These are phyloP conservation scores for Sclerospora graminicola DNA, from an alignment of 352 stramenopile species.

Conservation along the genomic window DNA sequence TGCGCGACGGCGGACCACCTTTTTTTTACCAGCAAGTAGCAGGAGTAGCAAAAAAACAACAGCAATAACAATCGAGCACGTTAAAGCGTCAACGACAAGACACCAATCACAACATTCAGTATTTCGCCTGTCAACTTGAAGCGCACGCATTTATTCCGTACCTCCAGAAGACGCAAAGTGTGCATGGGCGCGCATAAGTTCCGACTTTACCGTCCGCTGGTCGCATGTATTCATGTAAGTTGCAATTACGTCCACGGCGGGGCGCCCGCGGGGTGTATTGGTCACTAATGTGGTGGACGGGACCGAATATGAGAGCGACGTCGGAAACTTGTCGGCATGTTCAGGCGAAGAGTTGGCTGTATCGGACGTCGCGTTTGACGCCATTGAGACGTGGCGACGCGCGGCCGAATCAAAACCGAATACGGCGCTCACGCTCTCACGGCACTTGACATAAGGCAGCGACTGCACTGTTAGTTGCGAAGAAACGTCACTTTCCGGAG, in stretches of 20 bases:
- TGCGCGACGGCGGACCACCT: constrained; percentile 32
- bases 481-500: constrained; percentile 4
- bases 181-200: constrained; percentile 63
- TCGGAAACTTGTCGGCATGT: constrained; percentile 30
- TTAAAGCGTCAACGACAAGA: constrained; percentile 16
- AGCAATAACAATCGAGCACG: constrained; percentile 16
- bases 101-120: too few relatives aligned
- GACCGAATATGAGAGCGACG: constrained; percentile 66
- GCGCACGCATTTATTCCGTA: constrained; percentile 16
- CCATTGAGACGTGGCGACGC: constrained; percentile 35
- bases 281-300: constrained; percentile 40
- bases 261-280: constrained; percentile 56
- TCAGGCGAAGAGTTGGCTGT: constrained; percentile 23
- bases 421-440: constrained; percentile 39
- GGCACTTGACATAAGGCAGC: constrained; percentile 60
- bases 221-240: constrained; percentile 87
- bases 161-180: constrained; percentile 67
- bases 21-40: neutral
- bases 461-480: constrained; percentile 40
- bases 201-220: constrained; percentile 61
- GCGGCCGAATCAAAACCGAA: constrained; percentile 39
- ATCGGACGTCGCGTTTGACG: constrained; percentile 31
- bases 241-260: constrained; percentile 76
- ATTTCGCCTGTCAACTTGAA: too few relatives aligned
- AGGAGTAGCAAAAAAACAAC: constrained; percentile 1